Evolutionary conservation across 108 stramenopile species (phyloP).

Genomic region (Nitzschia sp.): DNA sequence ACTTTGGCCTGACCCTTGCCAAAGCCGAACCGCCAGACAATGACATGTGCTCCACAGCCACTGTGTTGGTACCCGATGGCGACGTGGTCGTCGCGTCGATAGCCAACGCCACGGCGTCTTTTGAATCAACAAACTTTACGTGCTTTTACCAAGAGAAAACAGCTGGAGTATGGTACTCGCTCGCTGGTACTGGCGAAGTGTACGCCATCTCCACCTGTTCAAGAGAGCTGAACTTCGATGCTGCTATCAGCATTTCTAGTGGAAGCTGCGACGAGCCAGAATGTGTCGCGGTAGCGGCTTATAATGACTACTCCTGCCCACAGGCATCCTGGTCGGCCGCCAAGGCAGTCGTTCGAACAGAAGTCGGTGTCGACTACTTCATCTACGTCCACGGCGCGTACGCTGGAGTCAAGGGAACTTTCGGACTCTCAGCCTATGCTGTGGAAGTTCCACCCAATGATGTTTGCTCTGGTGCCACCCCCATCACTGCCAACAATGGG

Average conservation of each 20-base stretch:
- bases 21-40: conserved; percentile 4
- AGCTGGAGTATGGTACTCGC: background rate
- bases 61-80: background rate
- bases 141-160: background rate
- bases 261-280: conserved; percentile 10
- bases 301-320: conserved; percentile 7
- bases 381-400: conserved; percentile 10
- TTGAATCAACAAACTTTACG: background rate
- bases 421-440: conserved; percentile 6
- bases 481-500: background rate
- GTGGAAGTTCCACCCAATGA: conserved; percentile 16
- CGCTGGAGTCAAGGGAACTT: conserved; percentile 7
- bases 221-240: conserved; percentile 6
- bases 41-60: conserved; percentile 17
- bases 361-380: conserved; percentile 4
- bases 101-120: conserved; percentile 4
- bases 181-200: background rate
- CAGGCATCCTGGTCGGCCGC: background rate
- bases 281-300: conserved; percentile 8
- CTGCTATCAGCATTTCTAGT: conserved; percentile 4
- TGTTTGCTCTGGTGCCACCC: conserved; percentile 5
- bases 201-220: conserved; percentile 17
- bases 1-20: conserved; percentile 16
- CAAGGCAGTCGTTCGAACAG: conserved; percentile 6
- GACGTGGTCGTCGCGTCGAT: background rate